Conservation (phyloP, 2,329 filamentous ascomycete genomes). For the Atkinsonella hypoxylon region DNA sequence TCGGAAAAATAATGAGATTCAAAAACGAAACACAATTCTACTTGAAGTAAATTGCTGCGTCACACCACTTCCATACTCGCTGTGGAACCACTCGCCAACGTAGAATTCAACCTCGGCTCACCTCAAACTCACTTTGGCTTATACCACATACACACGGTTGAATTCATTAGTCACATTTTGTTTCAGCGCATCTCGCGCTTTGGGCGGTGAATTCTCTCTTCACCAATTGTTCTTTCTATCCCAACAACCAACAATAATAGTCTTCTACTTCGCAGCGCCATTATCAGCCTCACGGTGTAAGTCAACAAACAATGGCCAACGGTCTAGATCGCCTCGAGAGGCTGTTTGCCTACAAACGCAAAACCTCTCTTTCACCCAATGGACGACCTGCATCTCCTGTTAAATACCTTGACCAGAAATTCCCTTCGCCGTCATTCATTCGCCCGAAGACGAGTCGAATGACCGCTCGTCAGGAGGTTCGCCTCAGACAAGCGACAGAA, state of each 20-base stretch:
- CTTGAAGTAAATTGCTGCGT: conserved; percentile 2
- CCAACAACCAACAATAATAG: neutral
- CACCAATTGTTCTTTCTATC: neutral
- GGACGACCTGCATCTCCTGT: conserved; percentile 13
- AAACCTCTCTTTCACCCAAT: conserved; percentile 17
- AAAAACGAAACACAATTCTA: neutral
- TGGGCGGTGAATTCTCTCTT: neutral
- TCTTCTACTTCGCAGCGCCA: neutral
- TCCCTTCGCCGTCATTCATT: conserved; percentile 43
- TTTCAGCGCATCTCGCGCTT: neutral
- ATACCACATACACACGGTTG: conserved; percentile 2
- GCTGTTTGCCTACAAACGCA: conserved; percentile 36
- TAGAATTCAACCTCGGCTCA: conserved; percentile 9
- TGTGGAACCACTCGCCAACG: conserved; percentile 3
- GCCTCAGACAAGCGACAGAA: conserved; percentile 16
- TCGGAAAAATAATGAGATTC: neutral
- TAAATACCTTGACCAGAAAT: conserved; percentile 23
- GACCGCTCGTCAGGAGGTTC: conserved; percentile 41
- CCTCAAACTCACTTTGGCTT: conserved; percentile 8
- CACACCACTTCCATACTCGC: neutral
- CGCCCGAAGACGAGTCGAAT: conserved; percentile 42
- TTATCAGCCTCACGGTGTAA: neutral
- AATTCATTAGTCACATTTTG: conserved; percentile 2
- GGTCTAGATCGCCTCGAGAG: conserved; percentile 38
- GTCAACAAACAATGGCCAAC: conserved; percentile 30